A percentile compares a stretch with the other conserved stretches of the same genome.
These are phyloP conservation scores for Huntiella moniliformis DNA, from an alignment of 2,329 filamentous ascomycete genomes.

Conservation along the genomic window DNA sequence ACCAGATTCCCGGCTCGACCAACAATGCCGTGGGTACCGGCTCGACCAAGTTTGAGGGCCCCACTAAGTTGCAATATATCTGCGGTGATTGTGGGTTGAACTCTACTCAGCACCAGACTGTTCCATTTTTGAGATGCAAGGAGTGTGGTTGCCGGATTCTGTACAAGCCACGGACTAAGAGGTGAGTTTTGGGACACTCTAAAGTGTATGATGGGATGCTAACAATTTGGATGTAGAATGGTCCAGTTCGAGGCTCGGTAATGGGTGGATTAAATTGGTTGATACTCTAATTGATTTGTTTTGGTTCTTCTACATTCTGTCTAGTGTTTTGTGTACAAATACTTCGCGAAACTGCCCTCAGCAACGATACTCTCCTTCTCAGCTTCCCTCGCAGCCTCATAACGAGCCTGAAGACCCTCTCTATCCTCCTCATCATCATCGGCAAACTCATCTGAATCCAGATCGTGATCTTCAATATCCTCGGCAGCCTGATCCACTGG, in stretches of 20 bases:
- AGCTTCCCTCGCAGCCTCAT: slow-evolving; percentile 53
- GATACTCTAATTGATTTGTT: not conserved
- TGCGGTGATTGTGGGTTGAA: slow-evolving; percentile 31
- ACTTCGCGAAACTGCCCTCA: slow-evolving; percentile 45
- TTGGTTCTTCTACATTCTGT: not conserved
- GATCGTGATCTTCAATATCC: slow-evolving; percentile 34
- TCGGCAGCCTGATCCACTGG: slow-evolving; percentile 27
- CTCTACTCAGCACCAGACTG: slow-evolving; percentile 31
- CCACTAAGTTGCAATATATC: slow-evolving; percentile 23
- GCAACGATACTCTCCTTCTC: slow-evolving; percentile 31
- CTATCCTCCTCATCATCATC: slow-evolving; percentile 41
- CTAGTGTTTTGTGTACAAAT: slow-evolving; percentile 28
- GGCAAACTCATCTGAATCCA: slow-evolving; percentile 39
- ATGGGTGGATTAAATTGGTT: slow-evolving; percentile 5
- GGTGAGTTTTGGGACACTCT: slow-evolving; percentile 37
- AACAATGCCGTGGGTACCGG: slow-evolving; percentile 22
- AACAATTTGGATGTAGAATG: slow-evolving; percentile 43
- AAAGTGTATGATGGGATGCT: not conserved
- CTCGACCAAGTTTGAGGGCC: slow-evolving; percentile 22
- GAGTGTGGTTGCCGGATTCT: slow-evolving; percentile 89
- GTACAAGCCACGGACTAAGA: slow-evolving; percentile 95
- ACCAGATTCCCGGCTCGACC: slow-evolving; percentile 46
- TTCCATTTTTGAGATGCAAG: slow-evolving; percentile 87
- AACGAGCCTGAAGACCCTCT: slow-evolving; percentile 54
- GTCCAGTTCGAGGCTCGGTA: slow-evolving; percentile 93